phyloP scores from a whole-genome alignment of 805 yeast species.

The Candida silvicultrix region DNA sequence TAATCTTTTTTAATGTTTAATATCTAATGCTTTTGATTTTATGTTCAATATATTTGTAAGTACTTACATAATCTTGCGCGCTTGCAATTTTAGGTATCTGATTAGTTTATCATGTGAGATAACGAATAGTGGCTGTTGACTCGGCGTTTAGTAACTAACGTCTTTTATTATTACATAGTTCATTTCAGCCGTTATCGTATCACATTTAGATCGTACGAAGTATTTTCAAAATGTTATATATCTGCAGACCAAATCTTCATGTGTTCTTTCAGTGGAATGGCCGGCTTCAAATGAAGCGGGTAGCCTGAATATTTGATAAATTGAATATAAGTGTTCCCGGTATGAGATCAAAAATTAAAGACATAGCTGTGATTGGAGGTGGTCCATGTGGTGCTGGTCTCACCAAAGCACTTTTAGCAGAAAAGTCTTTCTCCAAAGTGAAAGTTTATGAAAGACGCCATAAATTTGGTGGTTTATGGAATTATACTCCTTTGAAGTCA shows the following conservation, averaged over 20 bases:
- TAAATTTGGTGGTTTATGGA: conserved; percentile 80
- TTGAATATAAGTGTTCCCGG: neutral
- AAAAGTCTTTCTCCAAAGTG: conserved; percentile 37
- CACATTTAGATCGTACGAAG: neutral
- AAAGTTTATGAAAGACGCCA: conserved; percentile 55
- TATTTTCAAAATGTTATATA: too few relatives aligned
- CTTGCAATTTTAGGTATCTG: too few relatives aligned
- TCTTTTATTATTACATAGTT: too few relatives aligned
- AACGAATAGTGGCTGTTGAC: neutral
- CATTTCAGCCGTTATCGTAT: neutral
- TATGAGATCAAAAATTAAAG: conserved; percentile 2
- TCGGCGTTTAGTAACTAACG: neutral
- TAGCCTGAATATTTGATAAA: neutral
- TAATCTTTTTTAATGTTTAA: neutral
- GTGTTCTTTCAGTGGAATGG: too few relatives aligned
- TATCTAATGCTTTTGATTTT: neutral
- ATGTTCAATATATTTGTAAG: neutral
- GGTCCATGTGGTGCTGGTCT: conserved; percentile 72
- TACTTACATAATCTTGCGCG: neutral
- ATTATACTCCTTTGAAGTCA: conserved; percentile 28
- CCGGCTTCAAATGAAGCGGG: too few relatives aligned
- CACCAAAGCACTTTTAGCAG: conserved; percentile 56
- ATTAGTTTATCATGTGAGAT: too few relatives aligned
- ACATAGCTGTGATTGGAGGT: conserved; percentile 66
- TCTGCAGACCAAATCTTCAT: neutral